Percentiles rank a stretch among this genome's conserved stretches.
These are phyloP conservation scores for Fusarium multiceps DNA, from an alignment of 2,329 filamentous ascomycete genomes.

Conservation along the genomic window DNA sequence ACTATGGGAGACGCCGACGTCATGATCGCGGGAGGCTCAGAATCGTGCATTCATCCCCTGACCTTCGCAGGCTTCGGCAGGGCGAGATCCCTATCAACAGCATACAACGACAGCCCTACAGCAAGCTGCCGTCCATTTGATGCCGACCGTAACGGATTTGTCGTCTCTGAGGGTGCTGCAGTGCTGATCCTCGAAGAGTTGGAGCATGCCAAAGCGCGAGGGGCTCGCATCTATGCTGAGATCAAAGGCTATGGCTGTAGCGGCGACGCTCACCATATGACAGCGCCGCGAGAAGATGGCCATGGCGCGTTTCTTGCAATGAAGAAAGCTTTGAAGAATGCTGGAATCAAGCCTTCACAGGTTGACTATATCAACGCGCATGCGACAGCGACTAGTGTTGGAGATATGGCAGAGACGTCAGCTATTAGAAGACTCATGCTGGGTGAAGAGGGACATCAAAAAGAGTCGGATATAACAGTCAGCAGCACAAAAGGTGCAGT, in stretches of 20 bases:
- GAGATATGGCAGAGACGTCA: slow-evolving; percentile 86
- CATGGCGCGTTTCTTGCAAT: slow-evolving; percentile 86
- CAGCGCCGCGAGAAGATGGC: slow-evolving; percentile 85
- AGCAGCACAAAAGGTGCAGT: slow-evolving; percentile 95
- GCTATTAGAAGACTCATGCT: slow-evolving; percentile 84
- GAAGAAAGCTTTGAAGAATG: slow-evolving; percentile 81
- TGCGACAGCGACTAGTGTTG: slow-evolving; percentile 86
- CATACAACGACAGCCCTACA: slow-evolving; percentile 77
- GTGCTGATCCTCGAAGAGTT: slow-evolving; percentile 90
- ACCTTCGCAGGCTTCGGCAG: slow-evolving; percentile 92
- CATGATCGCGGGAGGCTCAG: slow-evolving; percentile 95
- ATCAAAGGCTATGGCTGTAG: slow-evolving; percentile 89
- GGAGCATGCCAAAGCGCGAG: slow-evolving; percentile 83
- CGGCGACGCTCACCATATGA: slow-evolving; percentile 93
- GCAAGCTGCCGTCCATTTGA: slow-evolving; percentile 90
- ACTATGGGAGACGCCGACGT: slow-evolving; percentile 91
- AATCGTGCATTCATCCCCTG: slow-evolving; percentile 95
- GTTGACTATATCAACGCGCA: slow-evolving; percentile 97
- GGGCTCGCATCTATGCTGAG: slow-evolving; percentile 88
- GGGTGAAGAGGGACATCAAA: slow-evolving; percentile 73
- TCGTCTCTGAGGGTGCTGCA: slow-evolving; percentile 91
- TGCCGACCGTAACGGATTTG: slow-evolving; percentile 81
- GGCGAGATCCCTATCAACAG: slow-evolving; percentile 85
- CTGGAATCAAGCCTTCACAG: slow-evolving; percentile 72
- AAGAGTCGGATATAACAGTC: slow-evolving; percentile 76